phyloP scores from a whole-genome alignment of 306 rosid species.

The Prunus dulcis region DNA sequence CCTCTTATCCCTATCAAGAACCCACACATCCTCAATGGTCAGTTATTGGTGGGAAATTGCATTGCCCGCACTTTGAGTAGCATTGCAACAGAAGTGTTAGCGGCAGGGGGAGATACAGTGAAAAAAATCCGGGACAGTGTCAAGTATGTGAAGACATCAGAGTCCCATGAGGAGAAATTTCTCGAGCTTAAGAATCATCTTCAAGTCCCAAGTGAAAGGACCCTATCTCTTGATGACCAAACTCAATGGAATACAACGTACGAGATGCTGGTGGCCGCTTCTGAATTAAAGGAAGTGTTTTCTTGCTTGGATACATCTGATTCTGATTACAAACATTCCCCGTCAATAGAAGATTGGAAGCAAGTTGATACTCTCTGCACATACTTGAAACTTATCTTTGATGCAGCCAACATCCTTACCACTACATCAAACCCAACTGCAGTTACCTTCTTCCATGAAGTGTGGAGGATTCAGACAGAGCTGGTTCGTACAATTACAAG shows the following conservation, averaged over 20 bases:
- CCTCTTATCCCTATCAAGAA: slow-evolving; percentile 70
- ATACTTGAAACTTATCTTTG: slow-evolving; percentile 67
- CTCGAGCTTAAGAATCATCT: slow-evolving; percentile 75
- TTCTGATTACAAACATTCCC: slow-evolving; percentile 77
- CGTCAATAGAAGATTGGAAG: slow-evolving; percentile 83
- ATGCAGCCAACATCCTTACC: slow-evolving; percentile 70
- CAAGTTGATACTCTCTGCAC: slow-evolving; percentile 68
- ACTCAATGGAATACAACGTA: slow-evolving; percentile 84
- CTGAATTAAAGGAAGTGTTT: slow-evolving; percentile 80
- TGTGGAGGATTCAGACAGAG: slow-evolving; percentile 87
- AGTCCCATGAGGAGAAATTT: slow-evolving; percentile 80
- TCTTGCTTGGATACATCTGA: slow-evolving; percentile 79
- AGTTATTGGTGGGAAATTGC: slow-evolving; percentile 71
- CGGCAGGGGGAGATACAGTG: slow-evolving; percentile 41
- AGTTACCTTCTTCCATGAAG: slow-evolving; percentile 77
- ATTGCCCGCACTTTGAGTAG: slow-evolving; percentile 71
- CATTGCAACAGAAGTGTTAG: slow-evolving; percentile 64
- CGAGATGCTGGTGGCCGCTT: slow-evolving; percentile 82
- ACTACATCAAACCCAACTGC: slow-evolving; percentile 60
- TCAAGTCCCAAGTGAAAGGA: slow-evolving; percentile 84
- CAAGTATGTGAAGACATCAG: slow-evolving; percentile 85
- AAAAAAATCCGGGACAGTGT: slow-evolving; percentile 74
- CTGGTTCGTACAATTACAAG: slow-evolving; percentile 45
- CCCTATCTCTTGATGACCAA: slow-evolving; percentile 72
- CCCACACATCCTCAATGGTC: slow-evolving; percentile 80